These are phyloP conservation scores for Cyclotella kingstonii DNA, from an alignment of 108 stramenopile genomes.

Conservation along the genomic window DNA sequence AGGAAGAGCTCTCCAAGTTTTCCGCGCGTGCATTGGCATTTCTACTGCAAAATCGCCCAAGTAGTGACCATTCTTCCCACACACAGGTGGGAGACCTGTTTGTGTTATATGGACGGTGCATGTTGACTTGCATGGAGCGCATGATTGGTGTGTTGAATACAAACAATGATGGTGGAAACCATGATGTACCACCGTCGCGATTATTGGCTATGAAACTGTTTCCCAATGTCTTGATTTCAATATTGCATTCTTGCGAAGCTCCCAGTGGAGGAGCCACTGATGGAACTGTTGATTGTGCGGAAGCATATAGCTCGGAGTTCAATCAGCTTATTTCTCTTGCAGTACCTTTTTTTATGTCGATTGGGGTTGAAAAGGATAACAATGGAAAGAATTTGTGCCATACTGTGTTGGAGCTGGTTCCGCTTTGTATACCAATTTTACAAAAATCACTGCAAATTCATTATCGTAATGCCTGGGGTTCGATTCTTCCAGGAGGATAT, in stretches of 20 bases:
- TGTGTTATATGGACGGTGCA: conserved; percentile 49
- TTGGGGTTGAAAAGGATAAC: background rate
- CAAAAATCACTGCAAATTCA: conserved; percentile 28
- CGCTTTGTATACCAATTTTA: conserved; percentile 21
- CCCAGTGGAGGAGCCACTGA: conserved; percentile 13
- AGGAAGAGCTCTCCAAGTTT: conserved; percentile 38
- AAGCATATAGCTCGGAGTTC: conserved; percentile 29
- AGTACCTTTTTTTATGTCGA: conserved; percentile 22
- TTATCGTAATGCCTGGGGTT: conserved; percentile 31
- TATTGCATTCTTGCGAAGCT: conserved; percentile 36
- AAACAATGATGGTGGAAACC: background rate
- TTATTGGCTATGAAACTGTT: conserved; percentile 58
- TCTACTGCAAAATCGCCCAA: conserved; percentile 54
- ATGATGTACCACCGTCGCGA: conserved; percentile 24
- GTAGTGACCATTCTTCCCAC: conserved; percentile 36
- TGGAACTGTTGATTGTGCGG: conserved; percentile 7
- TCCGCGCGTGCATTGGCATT: conserved; percentile 63
- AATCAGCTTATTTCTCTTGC: conserved; percentile 36
- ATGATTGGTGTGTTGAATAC: conserved; percentile 26
- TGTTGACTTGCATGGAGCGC: conserved; percentile 48
- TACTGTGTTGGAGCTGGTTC: conserved; percentile 21
- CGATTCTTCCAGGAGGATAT: conserved; percentile 37
- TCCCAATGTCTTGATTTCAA: conserved; percentile 38
- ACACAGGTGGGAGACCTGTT: conserved; percentile 24
- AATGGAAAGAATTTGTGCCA: conserved; percentile 18